Percentiles rank a stretch among this genome's conserved stretches.
phyloP scores from a whole-genome alignment of 225 moss, liverwort and hornwort species.

The Physcomitrellopsis africana region DNA sequence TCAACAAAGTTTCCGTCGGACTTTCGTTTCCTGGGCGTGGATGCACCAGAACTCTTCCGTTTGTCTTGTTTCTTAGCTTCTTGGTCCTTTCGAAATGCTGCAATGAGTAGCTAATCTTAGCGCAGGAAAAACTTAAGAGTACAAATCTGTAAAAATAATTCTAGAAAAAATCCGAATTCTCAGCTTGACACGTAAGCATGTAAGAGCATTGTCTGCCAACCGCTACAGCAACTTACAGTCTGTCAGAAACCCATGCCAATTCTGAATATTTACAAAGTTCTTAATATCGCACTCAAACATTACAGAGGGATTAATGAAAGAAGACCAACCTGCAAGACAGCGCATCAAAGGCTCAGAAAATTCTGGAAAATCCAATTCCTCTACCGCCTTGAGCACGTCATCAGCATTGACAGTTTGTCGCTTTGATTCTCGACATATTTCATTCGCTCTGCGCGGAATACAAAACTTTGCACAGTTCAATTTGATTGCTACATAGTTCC shows the following conservation, averaged over 20 bases:
- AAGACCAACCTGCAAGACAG: slow-evolving; percentile 50
- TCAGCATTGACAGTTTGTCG: slow-evolving; percentile 92
- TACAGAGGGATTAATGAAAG: background rate
- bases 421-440: slow-evolving; percentile 92
- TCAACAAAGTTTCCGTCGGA: slow-evolving; percentile 40
- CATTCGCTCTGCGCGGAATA: slow-evolving; percentile 72
- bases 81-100: slow-evolving; percentile 66
- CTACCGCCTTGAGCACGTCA: slow-evolving; percentile 90
- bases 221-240: background rate
- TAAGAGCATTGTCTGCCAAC: background rate
- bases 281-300: slow-evolving; percentile 11
- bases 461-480: slow-evolving; percentile 11
- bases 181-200: background rate
- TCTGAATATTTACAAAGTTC: background rate
- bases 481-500: background rate
- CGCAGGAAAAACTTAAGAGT: background rate
- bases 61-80: slow-evolving; percentile 65
- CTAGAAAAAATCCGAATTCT: background rate
- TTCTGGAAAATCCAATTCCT: slow-evolving; percentile 89
- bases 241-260: background rate
- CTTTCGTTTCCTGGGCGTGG: slow-evolving; percentile 52
- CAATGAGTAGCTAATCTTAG: slow-evolving; percentile 2
- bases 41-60: slow-evolving; percentile 43
- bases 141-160: background rate
- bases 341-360: slow-evolving; percentile 74